These are phyloP conservation scores for Cryphonectria nitschkei DNA, from an alignment of 2,329 filamentous ascomycete species.

Conservation along the genomic window DNA sequence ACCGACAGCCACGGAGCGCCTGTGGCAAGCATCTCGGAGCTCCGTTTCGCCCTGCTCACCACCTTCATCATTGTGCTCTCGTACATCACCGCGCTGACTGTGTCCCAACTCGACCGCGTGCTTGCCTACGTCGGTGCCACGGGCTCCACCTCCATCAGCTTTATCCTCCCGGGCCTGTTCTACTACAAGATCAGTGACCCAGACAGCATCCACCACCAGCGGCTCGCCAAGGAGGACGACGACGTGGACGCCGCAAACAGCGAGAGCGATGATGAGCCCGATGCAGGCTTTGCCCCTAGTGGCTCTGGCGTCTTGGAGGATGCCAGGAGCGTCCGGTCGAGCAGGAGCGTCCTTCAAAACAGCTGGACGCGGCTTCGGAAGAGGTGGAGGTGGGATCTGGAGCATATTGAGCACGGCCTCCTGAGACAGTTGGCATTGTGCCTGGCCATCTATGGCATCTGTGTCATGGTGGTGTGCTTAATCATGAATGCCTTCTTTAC, in stretches of 20 bases:
- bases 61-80: slow-evolving; percentile 82
- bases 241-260: slow-evolving; percentile 58
- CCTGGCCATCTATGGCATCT: slow-evolving; percentile 79
- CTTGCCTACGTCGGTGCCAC: slow-evolving; percentile 95
- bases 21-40: slow-evolving; percentile 74
- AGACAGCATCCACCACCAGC: slow-evolving; percentile 83
- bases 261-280: slow-evolving; percentile 65
- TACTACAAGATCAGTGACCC: slow-evolving; percentile 98
- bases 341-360: slow-evolving; percentile 41
- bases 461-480: slow-evolving; percentile 90
- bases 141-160: slow-evolving; percentile 92
- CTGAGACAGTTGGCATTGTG: slow-evolving; percentile 75
- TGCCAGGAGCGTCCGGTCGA: slow-evolving; percentile 50
- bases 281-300: slow-evolving; percentile 44
- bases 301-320: slow-evolving; percentile 47
- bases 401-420: slow-evolving; percentile 66
- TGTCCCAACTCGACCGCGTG: slow-evolving; percentile 86
- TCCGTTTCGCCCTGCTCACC: slow-evolving; percentile 87
- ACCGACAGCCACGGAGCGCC: slow-evolving; percentile 56
- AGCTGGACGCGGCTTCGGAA: slow-evolving; percentile 55
- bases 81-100: slow-evolving; percentile 88
- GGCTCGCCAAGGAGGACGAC: slow-evolving; percentile 88
- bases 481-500: slow-evolving; percentile 83
- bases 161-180: slow-evolving; percentile 93
- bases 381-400: slow-evolving; percentile 62